Conservation (phyloP, 495 filamentous ascomycete genomes). For the Podospora conica region DNA sequence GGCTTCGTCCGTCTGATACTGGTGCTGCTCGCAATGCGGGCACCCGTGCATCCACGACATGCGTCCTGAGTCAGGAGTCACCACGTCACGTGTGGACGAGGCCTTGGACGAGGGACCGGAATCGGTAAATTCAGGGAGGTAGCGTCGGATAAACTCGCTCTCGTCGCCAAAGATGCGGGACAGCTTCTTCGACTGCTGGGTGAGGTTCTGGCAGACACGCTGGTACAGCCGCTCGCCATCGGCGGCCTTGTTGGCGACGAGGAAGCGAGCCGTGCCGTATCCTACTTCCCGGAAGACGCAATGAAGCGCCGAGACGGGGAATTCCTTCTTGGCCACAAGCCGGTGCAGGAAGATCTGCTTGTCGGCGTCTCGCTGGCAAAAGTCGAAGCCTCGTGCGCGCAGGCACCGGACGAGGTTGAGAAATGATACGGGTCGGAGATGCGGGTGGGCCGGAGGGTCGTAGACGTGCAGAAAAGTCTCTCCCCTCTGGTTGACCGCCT, state of each 20-base stretch:
- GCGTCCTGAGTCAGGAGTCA: constrained; percentile 23
- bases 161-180: constrained; percentile 32
- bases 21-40: constrained; percentile 10
- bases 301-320: constrained; percentile 27
- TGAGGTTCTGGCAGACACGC: constrained; percentile 27
- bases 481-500: constrained; percentile 27
- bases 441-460: constrained; percentile 23
- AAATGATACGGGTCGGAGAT: constrained; percentile 25
- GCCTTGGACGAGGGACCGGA: constrained; percentile 10
- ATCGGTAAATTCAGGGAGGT: constrained; percentile 29
- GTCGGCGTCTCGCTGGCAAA: constrained; percentile 28
- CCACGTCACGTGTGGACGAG: constrained; percentile 22
- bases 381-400: constrained; percentile 28
- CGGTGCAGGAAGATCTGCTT: constrained; percentile 28
- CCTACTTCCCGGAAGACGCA: constrained; percentile 28
- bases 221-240: constrained; percentile 26
- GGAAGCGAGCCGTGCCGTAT: constrained; percentile 27
- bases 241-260: constrained; percentile 26
- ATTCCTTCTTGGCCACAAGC: constrained; percentile 23
- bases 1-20: background rate
- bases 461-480: constrained; percentile 32
- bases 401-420: constrained; percentile 27
- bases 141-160: constrained; percentile 28
- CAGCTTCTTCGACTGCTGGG: constrained; percentile 23
- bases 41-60: constrained; percentile 11